A percentile compares a stretch with the other conserved stretches of the same genome.
These are phyloP conservation scores for Lentinula novae-zelandiae DNA, from an alignment of 1,284 basidiomycete species.

Conservation along the genomic window DNA sequence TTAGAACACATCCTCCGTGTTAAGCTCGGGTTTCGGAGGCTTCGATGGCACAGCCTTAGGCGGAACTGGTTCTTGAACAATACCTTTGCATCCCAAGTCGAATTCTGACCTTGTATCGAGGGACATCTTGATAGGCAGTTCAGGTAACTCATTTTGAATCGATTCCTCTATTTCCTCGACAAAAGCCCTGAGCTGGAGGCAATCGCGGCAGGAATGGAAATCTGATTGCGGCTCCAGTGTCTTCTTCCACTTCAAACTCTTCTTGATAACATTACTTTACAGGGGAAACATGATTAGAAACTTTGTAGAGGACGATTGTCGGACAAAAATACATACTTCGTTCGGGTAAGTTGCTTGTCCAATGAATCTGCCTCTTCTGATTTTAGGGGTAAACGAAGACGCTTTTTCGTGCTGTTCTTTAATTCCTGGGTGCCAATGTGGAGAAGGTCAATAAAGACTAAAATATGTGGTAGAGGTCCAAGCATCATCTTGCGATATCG, in stretches of 20 bases:
- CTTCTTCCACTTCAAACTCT: conserved; percentile 2
- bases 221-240: conserved; percentile 3
- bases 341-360: conserved; percentile 25
- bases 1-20: conserved; percentile 1
- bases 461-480: conserved; percentile 46
- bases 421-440: conserved; percentile 23
- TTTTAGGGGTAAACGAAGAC: conserved; percentile 25
- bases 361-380: conserved; percentile 27
- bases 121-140: background rate
- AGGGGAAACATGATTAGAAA: background rate
- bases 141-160: conserved; percentile 1
- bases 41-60: background rate
- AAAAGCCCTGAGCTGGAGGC: background rate
- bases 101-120: conserved; percentile 9
- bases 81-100: conserved; percentile 9
- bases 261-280: conserved; percentile 8
- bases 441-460: conserved; percentile 40
- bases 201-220: conserved; percentile 3
- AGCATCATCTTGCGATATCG: conserved; percentile 42
- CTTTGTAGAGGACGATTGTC: too few species aligned
- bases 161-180: conserved; percentile 2
- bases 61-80: background rate
- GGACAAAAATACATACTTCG: conserved; percentile 25
- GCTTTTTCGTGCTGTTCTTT: conserved; percentile 32
- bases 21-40: conserved; percentile 9